phyloP scores from a whole-genome alignment of 495 filamentous ascomycete genomes.

The Trichoderma virens region DNA sequence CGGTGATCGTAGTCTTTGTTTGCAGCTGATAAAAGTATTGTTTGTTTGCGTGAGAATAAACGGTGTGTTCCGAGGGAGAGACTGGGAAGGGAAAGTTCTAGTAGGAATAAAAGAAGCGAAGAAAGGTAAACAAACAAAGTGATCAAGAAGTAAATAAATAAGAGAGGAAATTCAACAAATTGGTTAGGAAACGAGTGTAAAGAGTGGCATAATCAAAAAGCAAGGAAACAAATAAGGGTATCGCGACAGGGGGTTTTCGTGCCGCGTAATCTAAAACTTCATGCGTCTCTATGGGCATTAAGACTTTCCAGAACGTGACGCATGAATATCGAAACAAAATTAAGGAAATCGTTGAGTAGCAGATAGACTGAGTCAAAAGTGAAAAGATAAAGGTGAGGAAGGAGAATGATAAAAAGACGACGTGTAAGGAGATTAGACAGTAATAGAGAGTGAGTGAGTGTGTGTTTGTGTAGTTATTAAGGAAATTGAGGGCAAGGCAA shows the following conservation, averaged over 20 bases:
- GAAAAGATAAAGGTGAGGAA: constrained; percentile 5
- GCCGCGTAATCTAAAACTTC: constrained; percentile 8
- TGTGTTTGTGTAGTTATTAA: not conserved
- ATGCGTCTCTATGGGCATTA: constrained; percentile 8
- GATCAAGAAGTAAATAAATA: constrained; percentile 14
- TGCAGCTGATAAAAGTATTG: not conserved
- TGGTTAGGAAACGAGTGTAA: not conserved
- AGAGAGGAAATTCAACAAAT: constrained; percentile 12
- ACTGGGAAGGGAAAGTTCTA: constrained; percentile 12
- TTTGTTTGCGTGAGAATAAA: constrained; percentile 14
- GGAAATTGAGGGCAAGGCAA: not conserved
- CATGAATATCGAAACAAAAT: constrained; percentile 11
- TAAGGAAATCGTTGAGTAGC: constrained; percentile 14
- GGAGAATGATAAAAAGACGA: constrained; percentile 1
- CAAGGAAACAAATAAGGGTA: not conserved
- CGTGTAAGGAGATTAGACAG: not conserved
- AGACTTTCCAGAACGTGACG: constrained; percentile 2
- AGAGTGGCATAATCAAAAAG: constrained; percentile 14
- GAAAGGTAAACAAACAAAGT: constrained; percentile 13
- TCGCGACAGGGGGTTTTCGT: not conserved
- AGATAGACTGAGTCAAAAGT: constrained; percentile 8
- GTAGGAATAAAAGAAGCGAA: constrained; percentile 10
- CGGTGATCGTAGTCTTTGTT: not conserved
- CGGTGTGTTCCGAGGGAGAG: not conserved
- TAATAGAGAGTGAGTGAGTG: not conserved